These are phyloP conservation scores for Nitzschia inconspicua DNA, from an alignment of 108 stramenopile genomes.

Conservation along the genomic window DNA sequence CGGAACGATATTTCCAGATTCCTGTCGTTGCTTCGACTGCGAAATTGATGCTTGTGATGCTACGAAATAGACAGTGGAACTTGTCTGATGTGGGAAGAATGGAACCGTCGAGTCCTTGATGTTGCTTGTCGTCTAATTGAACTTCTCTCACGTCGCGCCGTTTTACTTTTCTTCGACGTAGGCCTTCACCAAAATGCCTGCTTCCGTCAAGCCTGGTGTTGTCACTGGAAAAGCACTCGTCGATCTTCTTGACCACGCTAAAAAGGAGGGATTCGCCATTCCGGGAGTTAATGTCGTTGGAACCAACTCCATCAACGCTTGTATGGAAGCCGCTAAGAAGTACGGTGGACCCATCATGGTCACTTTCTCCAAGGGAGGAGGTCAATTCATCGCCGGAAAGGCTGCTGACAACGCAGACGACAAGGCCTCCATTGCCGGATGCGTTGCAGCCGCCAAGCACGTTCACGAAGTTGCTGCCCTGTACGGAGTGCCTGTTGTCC, in stretches of 20 bases:
- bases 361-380: conserved; percentile 93
- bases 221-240: conserved; percentile 86
- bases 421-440: conserved; percentile 86
- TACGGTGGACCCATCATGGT: conserved; percentile 92
- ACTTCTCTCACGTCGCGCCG: background rate
- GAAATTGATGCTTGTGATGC: background rate
- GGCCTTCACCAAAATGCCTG: conserved; percentile 87
- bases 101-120: conserved; percentile 1
- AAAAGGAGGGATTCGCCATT: conserved; percentile 88
- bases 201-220: conserved; percentile 87
- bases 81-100: background rate
- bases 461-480: conserved; percentile 92
- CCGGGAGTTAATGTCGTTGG: conserved; percentile 94
- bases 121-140: background rate
- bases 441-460: conserved; percentile 90
- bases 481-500: conserved; percentile 92
- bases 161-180: conserved; percentile 9
- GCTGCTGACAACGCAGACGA: conserved; percentile 79
- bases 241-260: conserved; percentile 83
- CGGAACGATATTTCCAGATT: background rate
- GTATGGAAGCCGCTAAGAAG: conserved; percentile 92
- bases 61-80: background rate
- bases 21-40: background rate
- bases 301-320: conserved; percentile 89
- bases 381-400: conserved; percentile 94